Conservation (phyloP, 2,329 filamentous ascomycete species). For the Gnomoniopsis smithogilvyi region DNA sequence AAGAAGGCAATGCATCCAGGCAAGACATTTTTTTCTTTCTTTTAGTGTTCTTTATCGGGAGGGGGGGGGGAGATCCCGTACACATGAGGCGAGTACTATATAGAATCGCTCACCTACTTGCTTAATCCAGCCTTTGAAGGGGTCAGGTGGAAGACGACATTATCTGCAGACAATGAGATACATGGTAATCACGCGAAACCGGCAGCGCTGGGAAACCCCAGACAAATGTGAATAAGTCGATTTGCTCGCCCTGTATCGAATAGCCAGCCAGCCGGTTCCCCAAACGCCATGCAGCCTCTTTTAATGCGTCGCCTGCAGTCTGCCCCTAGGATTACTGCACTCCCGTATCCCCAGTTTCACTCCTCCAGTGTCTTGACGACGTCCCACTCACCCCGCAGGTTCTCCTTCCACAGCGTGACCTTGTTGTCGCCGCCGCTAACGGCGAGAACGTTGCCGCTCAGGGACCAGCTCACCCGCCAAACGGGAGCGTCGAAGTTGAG, state of each 20-base stretch:
- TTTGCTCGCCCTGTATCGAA: neutral
- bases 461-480: conserved; percentile 97
- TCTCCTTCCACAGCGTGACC: conserved; percentile 98
- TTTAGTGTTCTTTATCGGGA: too few species aligned
- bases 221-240: neutral
- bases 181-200: neutral
- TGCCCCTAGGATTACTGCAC: neutral
- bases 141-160: neutral
- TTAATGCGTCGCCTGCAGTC: conserved; percentile 1
- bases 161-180: neutral
- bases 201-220: neutral
- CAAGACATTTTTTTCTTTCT: too few species aligned
- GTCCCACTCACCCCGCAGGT: conserved; percentile 94
- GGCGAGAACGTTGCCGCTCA: conserved; percentile 94
- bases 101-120: neutral
- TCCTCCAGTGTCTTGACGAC: conserved; percentile 96
- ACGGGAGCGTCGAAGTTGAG: conserved; percentile 85
- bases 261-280: conserved; percentile 7
- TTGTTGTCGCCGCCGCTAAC: conserved; percentile 95
- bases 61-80: neutral
- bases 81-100: neutral
- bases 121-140: neutral
- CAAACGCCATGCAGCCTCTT: conserved; percentile 15
- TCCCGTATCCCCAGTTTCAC: conserved; percentile 34
- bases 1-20: neutral